Percentiles rank a stretch among this genome's conserved stretches.
Conservation (phyloP, 2,329 filamentous ascomycete genomes). For the Phaeosphaeria sp. region DNA sequence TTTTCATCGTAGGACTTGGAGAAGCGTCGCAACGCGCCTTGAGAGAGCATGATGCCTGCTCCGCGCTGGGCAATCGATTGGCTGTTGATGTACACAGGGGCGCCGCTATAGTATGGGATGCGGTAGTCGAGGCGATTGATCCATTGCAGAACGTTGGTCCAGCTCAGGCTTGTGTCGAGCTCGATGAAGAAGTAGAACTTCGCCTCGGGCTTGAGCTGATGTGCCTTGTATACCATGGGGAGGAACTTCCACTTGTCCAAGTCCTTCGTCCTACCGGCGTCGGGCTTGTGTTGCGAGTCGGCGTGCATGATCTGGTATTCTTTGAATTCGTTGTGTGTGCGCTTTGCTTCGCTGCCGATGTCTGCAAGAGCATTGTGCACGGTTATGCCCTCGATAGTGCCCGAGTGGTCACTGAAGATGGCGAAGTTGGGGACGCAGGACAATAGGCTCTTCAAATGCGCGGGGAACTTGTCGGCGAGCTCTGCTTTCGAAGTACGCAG, state of each 20-base stretch:
- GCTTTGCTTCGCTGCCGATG: conserved; percentile 43
- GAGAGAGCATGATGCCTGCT: conserved; percentile 52
- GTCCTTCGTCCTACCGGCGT: conserved; percentile 54
- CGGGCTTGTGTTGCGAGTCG: conserved; percentile 52
- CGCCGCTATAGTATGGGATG: conserved; percentile 53
- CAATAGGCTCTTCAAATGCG: conserved; percentile 62
- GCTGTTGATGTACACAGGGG: conserved; percentile 44
- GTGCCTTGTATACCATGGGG: conserved; percentile 61
- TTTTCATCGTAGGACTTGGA: conserved; percentile 39
- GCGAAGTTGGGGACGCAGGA: conserved; percentile 63
- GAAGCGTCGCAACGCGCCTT: conserved; percentile 47
- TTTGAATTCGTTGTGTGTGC: conserved; percentile 56
- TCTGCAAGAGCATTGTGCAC: conserved; percentile 59
- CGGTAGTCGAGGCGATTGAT: conserved; percentile 46
- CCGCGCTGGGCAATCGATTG: conserved; percentile 52
- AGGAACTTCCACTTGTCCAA: conserved; percentile 67
- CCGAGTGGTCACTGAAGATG: conserved; percentile 65
- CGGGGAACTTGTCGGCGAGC: conserved; percentile 61
- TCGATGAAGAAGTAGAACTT: conserved; percentile 47
- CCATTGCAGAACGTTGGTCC: conserved; percentile 50
- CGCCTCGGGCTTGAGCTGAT: conserved; percentile 39
- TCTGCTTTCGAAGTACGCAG: conserved; percentile 67
- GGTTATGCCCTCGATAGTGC: conserved; percentile 58
- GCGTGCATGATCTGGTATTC: conserved; percentile 58
- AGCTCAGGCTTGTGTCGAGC: conserved; percentile 43